Evolutionary conservation across 257 asterid species (phyloP), one percentile per base, ranked within the genome.

Genomic region (Penstemon eatonii): DNA sequence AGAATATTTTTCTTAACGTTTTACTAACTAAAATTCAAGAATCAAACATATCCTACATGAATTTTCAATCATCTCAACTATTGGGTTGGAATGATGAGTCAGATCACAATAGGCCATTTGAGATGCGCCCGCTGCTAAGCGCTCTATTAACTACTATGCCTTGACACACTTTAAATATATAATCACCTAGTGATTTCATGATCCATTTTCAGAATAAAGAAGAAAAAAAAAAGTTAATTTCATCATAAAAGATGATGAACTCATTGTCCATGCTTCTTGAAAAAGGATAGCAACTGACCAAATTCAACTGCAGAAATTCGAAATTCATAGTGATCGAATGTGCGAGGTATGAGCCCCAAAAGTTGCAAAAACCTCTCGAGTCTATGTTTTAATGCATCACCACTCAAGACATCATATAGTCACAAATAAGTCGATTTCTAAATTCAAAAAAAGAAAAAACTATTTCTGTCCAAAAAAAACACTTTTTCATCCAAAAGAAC

Each of bases 311-410:
- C 33, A 25, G 33, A 25, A 25, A 25, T 25, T 47, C 59, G 60
- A 76, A 49, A 70, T 65, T 75, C 60, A 61, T 45, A 65, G 66
- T 11, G 53, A 54, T 68, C 40, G 7, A 42, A 58, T 11, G 36
- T 53, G 53, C 33, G 18, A 40, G 43, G 43, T 70, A 38, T 59
- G 44, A 63, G 57, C 69, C 53, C 41, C 33, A 53, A 58, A 56
- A 66, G 66, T 67, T 71, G 66, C 52, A 66, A 63, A 46, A 71
- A 71, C 63, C 77, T 71, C 41, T 42, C 4, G 44, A 60, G 60
- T 38, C 15, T 69, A 67, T 73, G 13, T 67, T 57, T 41, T 50
- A 13, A n/a, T 66, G 65, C 74, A 40, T 67, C 33, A 38, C 44
- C 60, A 6, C 13, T 55, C 65, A 46, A 54, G 56, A 41, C 15